phyloP scores from a whole-genome alignment of 164 flowering plant species.

The Protea cynaroides region DNA sequence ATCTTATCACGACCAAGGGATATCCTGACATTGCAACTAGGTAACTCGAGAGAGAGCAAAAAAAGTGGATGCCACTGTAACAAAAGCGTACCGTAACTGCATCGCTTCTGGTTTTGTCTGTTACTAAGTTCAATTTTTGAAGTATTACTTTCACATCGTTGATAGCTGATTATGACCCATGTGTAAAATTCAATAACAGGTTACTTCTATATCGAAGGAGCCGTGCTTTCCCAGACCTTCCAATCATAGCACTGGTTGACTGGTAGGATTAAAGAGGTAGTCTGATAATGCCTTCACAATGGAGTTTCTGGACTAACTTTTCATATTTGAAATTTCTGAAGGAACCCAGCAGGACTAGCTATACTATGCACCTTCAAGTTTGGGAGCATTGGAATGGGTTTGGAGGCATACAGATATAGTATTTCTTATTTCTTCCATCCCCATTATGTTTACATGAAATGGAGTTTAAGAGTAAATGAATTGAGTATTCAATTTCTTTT shows the following conservation, averaged over 20 bases:
- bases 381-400: conserved; percentile 96
- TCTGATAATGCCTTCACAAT: not conserved
- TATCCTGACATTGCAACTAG: conserved; percentile 97
- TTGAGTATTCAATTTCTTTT: not conserved
- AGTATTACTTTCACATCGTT: not conserved
- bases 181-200: conserved; percentile 31
- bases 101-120: not conserved
- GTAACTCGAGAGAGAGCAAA: conserved; percentile 20
- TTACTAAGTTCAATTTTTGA: not conserved
- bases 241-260: conserved; percentile 81
- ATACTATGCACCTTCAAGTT: conserved; percentile 86
- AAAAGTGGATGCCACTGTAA: too few relatives aligned
- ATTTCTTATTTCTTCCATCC: not conserved
- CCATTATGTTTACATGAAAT: not conserved
- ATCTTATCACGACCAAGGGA: conserved; percentile 91
- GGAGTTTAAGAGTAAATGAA: not conserved
- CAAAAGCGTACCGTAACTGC: not conserved
- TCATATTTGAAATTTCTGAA: conserved; percentile 12
- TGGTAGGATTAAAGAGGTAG: conserved; percentile 41
- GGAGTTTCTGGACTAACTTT: not conserved
- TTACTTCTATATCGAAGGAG: conserved; percentile 78
- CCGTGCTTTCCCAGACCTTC: conserved; percentile 58
- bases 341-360: conserved; percentile 96
- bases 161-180: not conserved
- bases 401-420: conserved; percentile 96